Evolutionary conservation across 495 filamentous ascomycete species (phyloP).

Genomic region (Echria macrotheca): DNA sequence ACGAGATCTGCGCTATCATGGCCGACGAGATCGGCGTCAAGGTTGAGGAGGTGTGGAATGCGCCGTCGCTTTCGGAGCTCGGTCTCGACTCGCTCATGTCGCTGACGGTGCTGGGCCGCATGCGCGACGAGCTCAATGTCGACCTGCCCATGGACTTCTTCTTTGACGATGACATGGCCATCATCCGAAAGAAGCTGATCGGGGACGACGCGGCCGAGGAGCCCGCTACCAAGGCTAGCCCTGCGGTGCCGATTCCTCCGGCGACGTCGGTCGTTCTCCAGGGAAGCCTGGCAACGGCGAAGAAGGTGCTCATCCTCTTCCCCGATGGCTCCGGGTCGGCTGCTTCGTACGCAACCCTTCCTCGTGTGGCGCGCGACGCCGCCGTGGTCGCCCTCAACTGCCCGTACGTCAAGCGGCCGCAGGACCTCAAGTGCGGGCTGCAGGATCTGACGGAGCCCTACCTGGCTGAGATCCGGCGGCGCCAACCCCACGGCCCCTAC

Average conservation of each 20-base stretch:
- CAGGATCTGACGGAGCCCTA: slow-evolving; percentile 51
- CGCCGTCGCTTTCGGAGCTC: slow-evolving; percentile 48
- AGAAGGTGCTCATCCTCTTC: slow-evolving; percentile 61
- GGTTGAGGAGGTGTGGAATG: slow-evolving; percentile 54
- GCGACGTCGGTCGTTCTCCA: slow-evolving; percentile 54
- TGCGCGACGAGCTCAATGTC: slow-evolving; percentile 54
- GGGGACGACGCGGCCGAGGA: slow-evolving; percentile 37
- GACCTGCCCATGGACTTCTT: slow-evolving; percentile 49
- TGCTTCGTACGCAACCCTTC: slow-evolving; percentile 55
- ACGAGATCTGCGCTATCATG: too few species aligned
- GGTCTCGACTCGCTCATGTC: slow-evolving; percentile 60
- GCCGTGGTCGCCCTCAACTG: slow-evolving; percentile 61
- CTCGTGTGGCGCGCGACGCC: slow-evolving; percentile 43
- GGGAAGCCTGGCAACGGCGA: slow-evolving; percentile 55
- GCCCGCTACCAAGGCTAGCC: slow-evolving; percentile 30
- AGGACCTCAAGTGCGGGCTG: slow-evolving; percentile 51
- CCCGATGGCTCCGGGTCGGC: slow-evolving; percentile 74
- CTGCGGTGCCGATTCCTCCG: slow-evolving; percentile 26
- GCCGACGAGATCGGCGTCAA: slow-evolving; percentile 62
- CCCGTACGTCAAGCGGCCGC: slow-evolving; percentile 54
- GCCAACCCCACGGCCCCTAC: slow-evolving; percentile 64
- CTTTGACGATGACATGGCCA: slow-evolving; percentile 51
- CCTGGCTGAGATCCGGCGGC: slow-evolving; percentile 55
- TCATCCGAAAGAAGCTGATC: slow-evolving; percentile 53
- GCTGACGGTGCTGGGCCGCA: slow-evolving; percentile 46